Percentiles rank a stretch among this genome's conserved stretches.
Evolutionary conservation across 768 basidiomycete species (phyloP).

Genomic region (Podaxis pistillaris): DNA sequence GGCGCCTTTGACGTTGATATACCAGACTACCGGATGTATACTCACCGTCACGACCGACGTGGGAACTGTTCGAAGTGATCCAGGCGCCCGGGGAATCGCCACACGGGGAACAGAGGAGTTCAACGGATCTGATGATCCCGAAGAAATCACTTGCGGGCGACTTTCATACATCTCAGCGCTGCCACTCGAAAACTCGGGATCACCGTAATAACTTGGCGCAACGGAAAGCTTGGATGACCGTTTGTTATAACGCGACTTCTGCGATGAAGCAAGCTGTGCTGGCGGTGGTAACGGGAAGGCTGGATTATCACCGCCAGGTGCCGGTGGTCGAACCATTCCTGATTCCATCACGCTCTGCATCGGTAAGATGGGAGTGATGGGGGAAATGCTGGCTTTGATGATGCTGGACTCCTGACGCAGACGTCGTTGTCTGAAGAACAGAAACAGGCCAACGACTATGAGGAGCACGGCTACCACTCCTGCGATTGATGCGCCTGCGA

Average conservation of each 20-base stretch:
- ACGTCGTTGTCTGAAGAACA: constrained; percentile 25
- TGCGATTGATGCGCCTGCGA: constrained; percentile 4
- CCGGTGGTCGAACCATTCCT: constrained; percentile 17
- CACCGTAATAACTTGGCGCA: constrained; percentile 40
- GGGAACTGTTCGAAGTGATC: constrained; percentile 2
- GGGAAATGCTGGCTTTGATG: constrained; percentile 25
- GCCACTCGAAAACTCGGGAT: constrained; percentile 21
- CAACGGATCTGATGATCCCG: constrained; percentile 25
- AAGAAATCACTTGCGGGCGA: constrained; percentile 17
- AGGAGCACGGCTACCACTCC: constrained; percentile 18
- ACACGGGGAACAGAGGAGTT: constrained; percentile 25
- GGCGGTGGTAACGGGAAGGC: constrained; percentile 26
- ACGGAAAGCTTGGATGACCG: constrained; percentile 28
- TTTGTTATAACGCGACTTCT: not conserved
- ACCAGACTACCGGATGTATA: not conserved
- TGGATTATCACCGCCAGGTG: constrained; percentile 19
- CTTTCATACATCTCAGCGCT: constrained; percentile 21
- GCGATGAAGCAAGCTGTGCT: constrained; percentile 13
- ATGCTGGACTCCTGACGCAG: constrained; percentile 22
- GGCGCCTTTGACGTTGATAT: not conserved
- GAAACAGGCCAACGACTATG: constrained; percentile 20
- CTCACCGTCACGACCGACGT: constrained; percentile 6
- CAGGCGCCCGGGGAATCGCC: constrained; percentile 12
- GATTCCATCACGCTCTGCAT: constrained; percentile 33
- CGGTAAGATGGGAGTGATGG: constrained; percentile 31